Evolutionary conservation across 768 basidiomycete genomes (phyloP).

Genomic region (Boletus reticuloceps): DNA sequence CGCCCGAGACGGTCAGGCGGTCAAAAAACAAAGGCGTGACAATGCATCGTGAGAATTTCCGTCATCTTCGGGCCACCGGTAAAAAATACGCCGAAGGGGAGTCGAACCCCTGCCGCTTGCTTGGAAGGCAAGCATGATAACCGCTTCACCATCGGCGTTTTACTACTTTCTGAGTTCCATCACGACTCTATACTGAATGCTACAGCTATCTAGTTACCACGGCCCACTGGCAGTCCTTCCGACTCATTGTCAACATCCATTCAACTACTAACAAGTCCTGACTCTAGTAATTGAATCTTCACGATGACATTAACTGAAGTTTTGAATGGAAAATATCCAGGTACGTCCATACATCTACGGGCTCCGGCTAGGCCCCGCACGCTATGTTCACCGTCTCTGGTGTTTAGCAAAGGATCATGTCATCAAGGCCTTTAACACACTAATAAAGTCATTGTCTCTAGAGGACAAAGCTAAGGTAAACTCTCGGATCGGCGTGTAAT

Average conservation of each 20-base stretch:
- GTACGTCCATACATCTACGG: slow-evolving; percentile 5
- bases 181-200: no score
- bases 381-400: neutral
- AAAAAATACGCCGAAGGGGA: slow-evolving; percentile 54
- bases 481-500: neutral
- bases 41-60: neutral
- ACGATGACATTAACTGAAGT: slow-evolving; percentile 5
- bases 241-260: no score
- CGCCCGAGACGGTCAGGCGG: slow-evolving; percentile 6
- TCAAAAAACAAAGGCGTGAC: no score
- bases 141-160: slow-evolving; percentile 78
- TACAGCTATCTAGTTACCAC: no score
- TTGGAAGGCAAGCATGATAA: slow-evolving; percentile 94
- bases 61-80: neutral
- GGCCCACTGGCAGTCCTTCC: no score
- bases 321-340: slow-evolving; percentile 22
- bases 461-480: slow-evolving; percentile 53
- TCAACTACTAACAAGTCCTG: no score
- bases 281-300: neutral
- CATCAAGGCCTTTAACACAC: slow-evolving; percentile 49
- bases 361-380: neutral
- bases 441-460: slow-evolving; percentile 48
- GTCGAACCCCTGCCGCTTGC: slow-evolving; percentile 75
- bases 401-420: slow-evolving; percentile 50
- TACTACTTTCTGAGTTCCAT: no score